Evolutionary conservation across 345 rosid species (phyloP), one percentile per base, ranked within the genome.

Genomic region (Microthlaspi erraticum): DNA sequence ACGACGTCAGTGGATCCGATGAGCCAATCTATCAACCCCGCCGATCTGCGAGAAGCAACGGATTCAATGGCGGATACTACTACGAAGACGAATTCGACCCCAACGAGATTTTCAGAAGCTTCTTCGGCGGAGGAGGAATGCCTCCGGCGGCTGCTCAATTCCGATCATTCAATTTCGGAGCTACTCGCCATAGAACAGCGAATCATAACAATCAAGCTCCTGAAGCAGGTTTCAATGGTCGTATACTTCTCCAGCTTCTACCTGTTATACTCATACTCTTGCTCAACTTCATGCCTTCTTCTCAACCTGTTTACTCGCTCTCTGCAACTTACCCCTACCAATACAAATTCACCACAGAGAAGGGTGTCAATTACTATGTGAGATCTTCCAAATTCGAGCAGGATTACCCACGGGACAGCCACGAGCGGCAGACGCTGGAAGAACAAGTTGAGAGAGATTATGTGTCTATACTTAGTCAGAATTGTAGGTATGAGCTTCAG

Each of bases 101-200:
- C 0, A 96, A 94, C 11, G 99, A 94, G 82, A 88, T 94, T 53
- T 94, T 94, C 60, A 81, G 99, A 84, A 85, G 84, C 82, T 94
- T 94, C 73, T 94, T 94, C 76, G 91, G 83, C 11, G 98, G 97
- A 4, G 96, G 97, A 7, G 93, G 85, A 90, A 83, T 81, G 60
- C 89, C 91, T 1, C 92, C 88, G 0, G 93, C 87, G 0, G 78
- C 84, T 41, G 78, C 95, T 18, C 97, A 91, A 32, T 94, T 87
- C 60, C 75, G 89, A 7, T 76, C 78, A 42, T 94, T 88, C 45
- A 82, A 84, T 72, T 91, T 91, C 66, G 92, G 93, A 50, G 71
- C 84, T 13, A 90, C 90, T 6, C 90, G 90, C 2, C 83, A 79
- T 36, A 75, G 96, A 76, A 69, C 73, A 36, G 88, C 73, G 1